These are phyloP conservation scores for Malus hybrid DNA, from an alignment of 331 rosid genomes.

Conservation along the genomic window DNA sequence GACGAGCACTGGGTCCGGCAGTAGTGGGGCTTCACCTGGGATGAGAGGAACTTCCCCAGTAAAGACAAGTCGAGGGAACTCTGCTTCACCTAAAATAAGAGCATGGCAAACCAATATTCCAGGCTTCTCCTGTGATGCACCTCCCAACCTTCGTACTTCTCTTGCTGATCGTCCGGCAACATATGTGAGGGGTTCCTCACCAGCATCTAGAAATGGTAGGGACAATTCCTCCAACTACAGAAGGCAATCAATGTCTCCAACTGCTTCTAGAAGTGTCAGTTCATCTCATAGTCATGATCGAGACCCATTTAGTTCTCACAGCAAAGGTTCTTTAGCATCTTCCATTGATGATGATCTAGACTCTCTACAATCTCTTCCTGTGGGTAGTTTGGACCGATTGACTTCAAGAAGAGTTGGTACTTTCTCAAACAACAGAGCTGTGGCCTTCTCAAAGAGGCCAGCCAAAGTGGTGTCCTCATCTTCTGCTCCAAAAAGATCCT, in stretches of 20 bases:
- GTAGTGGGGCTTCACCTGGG: conserved; percentile 39
- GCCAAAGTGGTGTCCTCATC: conserved; percentile 49
- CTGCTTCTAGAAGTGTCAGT: conserved; percentile 72
- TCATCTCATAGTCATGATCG: conserved; percentile 76
- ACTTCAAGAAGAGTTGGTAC: conserved; percentile 41
- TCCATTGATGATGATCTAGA: conserved; percentile 77
- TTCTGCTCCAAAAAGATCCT: conserved; percentile 73
- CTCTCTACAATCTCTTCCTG: conserved; percentile 62
- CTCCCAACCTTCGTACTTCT: conserved; percentile 90
- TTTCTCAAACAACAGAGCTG: conserved; percentile 43
- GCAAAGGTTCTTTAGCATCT: conserved; percentile 80
- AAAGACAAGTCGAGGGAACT: conserved; percentile 63
- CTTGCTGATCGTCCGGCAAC: conserved; percentile 84
- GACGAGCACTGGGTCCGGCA: conserved; percentile 59
- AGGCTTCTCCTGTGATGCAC: conserved; percentile 82
- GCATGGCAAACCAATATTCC: conserved; percentile 92
- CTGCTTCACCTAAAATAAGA: conserved; percentile 84
- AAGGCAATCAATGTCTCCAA: conserved; percentile 83
- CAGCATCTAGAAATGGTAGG: conserved; percentile 66
- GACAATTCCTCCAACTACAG: conserved; percentile 48
- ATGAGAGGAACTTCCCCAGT: conserved; percentile 71
- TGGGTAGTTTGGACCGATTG: conserved; percentile 56
- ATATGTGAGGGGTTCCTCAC: conserved; percentile 89
- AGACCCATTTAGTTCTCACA: conserved; percentile 64
- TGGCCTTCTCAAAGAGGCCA: conserved; percentile 53